phyloP scores from a whole-genome alignment of 305 asterid genomes.

The Solanum chacoense region DNA sequence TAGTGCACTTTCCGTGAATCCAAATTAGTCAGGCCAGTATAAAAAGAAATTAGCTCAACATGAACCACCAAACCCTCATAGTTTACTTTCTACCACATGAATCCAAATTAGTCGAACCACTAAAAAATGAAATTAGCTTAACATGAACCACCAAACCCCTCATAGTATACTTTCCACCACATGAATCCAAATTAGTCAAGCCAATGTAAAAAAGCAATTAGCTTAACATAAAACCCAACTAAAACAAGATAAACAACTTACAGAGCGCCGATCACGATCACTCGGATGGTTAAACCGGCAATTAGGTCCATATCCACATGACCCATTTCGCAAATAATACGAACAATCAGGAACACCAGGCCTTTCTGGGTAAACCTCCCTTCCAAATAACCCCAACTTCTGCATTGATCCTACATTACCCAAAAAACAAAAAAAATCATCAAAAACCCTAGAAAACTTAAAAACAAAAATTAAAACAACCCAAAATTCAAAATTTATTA shows the following conservation, averaged over 20 bases:
- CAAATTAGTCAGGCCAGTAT: not conserved
- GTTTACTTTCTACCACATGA: not conserved
- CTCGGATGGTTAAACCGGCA: conserved; percentile 86
- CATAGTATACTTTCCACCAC: not conserved
- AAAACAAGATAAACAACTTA: conserved; percentile 16
- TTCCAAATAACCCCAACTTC: conserved; percentile 43
- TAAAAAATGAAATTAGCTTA: not conserved
- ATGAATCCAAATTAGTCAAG: not conserved
- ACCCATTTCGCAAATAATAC: conserved; percentile 66
- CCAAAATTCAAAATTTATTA: conserved; percentile 8
- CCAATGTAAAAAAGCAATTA: not conserved
- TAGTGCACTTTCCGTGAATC: not conserved
- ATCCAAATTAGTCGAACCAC: not conserved
- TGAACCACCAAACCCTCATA: not conserved
- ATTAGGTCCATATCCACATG: conserved; percentile 72
- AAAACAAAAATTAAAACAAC: not conserved
- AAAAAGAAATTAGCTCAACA: not conserved
- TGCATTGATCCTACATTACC: conserved; percentile 44
- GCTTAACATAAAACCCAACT: not conserved
- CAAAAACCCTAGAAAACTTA: conserved; percentile 7
- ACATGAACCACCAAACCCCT: not conserved
- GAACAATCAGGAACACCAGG: conserved; percentile 68
- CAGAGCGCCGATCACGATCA: conserved; percentile 71
- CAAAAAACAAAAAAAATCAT: not conserved
- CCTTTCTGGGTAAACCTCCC: conserved; percentile 65